Evolutionary conservation across 2,329 filamentous ascomycete genomes (phyloP).

Genomic region (Paecilomyces sp.): DNA sequence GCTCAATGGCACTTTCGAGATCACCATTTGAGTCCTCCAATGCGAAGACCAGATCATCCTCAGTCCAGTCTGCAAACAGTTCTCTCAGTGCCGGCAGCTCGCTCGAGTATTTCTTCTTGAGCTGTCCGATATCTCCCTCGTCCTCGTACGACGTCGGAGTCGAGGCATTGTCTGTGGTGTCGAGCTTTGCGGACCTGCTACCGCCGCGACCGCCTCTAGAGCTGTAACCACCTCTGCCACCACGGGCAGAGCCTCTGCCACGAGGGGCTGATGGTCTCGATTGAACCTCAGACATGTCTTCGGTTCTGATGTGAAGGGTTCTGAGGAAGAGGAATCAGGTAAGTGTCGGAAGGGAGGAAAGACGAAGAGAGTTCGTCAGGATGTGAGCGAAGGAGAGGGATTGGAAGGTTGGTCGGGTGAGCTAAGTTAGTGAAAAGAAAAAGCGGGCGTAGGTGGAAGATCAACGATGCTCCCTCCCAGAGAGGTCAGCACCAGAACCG

Average conservation of each 20-base stretch:
- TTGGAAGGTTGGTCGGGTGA: slow-evolving; percentile 22
- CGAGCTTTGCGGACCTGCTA: slow-evolving; percentile 64
- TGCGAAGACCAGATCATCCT: slow-evolving; percentile 88
- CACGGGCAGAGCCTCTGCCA: slow-evolving; percentile 84
- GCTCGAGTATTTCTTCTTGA: slow-evolving; percentile 80
- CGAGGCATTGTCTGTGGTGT: slow-evolving; percentile 58
- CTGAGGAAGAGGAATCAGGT: slow-evolving; percentile 18
- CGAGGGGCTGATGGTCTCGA: slow-evolving; percentile 73
- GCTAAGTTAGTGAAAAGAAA: slow-evolving; percentile 15
- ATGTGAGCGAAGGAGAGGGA: slow-evolving; percentile 19
- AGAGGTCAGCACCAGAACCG: slow-evolving; percentile 31
- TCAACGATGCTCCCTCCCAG: slow-evolving; percentile 30
- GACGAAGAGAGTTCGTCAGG: slow-evolving; percentile 15
- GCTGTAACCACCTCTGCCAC: slow-evolving; percentile 70
- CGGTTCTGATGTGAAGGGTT: slow-evolving; percentile 27
- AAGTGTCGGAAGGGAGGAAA: slow-evolving; percentile 16
- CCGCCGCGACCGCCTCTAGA: slow-evolving; percentile 64
- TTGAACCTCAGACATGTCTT: slow-evolving; percentile 88
- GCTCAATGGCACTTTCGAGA: slow-evolving; percentile 42
- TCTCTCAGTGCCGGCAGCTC: slow-evolving; percentile 80
- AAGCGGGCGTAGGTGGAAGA: slow-evolving; percentile 22
- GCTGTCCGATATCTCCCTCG: slow-evolving; percentile 80
- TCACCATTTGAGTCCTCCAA: slow-evolving; percentile 64
- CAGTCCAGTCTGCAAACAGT: slow-evolving; percentile 92
- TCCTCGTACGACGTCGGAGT: slow-evolving; percentile 61